These are phyloP conservation scores for Quercus aquifolioides DNA, from an alignment of 306 rosid genomes.

Conservation along the genomic window DNA sequence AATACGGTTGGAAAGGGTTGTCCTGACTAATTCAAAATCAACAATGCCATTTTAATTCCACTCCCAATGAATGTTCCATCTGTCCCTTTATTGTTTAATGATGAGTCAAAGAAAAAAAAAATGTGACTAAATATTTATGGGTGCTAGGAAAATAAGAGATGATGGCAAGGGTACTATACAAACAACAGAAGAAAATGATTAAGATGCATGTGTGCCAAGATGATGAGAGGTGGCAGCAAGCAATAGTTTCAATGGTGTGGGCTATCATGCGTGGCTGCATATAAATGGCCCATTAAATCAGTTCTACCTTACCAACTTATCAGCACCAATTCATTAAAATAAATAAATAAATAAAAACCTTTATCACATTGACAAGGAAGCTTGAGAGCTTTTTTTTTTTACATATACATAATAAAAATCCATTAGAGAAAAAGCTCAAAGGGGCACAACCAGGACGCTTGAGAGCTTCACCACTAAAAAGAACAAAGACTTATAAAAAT, in stretches of 20 bases:
- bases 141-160: neutral
- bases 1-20: neutral
- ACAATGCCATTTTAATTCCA: neutral
- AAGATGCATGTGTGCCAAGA: neutral
- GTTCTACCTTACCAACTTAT: neutral
- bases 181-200: neutral
- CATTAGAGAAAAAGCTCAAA: too few species aligned
- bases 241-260: slow-evolving; percentile 58
- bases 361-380: slow-evolving; percentile 1
- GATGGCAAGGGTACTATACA: neutral
- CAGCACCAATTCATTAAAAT: neutral
- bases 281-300: slow-evolving; percentile 18
- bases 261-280: slow-evolving; percentile 56
- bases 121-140: neutral
- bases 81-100: neutral
- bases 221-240: neutral
- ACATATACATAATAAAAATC: too few species aligned
- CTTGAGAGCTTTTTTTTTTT: neutral
- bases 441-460: neutral
- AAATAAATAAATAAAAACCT: neutral
- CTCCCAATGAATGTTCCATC: neutral
- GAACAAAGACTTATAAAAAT: neutral
- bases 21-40: neutral
- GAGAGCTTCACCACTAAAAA: neutral
- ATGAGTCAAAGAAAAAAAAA: neutral